Conservation (phyloP, 1,139 yeast species). For the Arxiozyma heterogenica region DNA sequence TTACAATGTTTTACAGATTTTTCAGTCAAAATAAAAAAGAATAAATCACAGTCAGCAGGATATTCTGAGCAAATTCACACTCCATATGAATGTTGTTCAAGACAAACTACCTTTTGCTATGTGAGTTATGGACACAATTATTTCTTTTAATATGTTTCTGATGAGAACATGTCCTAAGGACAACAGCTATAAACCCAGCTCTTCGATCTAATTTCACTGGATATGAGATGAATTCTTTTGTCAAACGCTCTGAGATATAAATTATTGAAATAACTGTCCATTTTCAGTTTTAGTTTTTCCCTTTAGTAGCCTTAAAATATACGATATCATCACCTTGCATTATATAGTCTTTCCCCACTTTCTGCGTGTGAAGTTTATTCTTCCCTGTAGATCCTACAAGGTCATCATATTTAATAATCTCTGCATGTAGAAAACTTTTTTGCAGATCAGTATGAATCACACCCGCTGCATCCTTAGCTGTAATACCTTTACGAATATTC, state of each 20-base stretch:
- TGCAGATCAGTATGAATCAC: conserved; percentile 84
- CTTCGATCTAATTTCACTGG: conserved; percentile 33
- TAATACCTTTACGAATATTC: conserved; percentile 71
- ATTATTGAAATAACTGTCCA: neutral
- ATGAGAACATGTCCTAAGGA: conserved; percentile 35
- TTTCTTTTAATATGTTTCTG: conserved; percentile 23
- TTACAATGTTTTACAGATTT: too few species aligned
- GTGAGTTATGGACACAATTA: neutral
- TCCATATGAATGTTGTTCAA: neutral
- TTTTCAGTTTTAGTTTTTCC: conserved; percentile 23
- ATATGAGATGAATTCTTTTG: conserved; percentile 22
- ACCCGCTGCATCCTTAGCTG: conserved; percentile 91
- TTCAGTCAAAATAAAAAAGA: neutral
- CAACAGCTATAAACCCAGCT: conserved; percentile 42
- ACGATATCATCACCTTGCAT: conserved; percentile 75
- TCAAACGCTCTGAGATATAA: conserved; percentile 35
- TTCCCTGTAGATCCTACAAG: conserved; percentile 35
- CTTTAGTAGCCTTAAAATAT: conserved; percentile 46
- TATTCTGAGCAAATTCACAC: neutral
- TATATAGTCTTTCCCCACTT: conserved; percentile 62
- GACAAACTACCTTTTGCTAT: neutral
- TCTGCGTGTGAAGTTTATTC: conserved; percentile 42
- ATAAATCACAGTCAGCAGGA: too few species aligned
- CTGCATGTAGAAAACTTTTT: conserved; percentile 75
- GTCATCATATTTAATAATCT: conserved; percentile 50